These are phyloP conservation scores for Rhodotorula sp. DNA, from an alignment of 1,284 basidiomycete genomes.

Conservation along the genomic window DNA sequence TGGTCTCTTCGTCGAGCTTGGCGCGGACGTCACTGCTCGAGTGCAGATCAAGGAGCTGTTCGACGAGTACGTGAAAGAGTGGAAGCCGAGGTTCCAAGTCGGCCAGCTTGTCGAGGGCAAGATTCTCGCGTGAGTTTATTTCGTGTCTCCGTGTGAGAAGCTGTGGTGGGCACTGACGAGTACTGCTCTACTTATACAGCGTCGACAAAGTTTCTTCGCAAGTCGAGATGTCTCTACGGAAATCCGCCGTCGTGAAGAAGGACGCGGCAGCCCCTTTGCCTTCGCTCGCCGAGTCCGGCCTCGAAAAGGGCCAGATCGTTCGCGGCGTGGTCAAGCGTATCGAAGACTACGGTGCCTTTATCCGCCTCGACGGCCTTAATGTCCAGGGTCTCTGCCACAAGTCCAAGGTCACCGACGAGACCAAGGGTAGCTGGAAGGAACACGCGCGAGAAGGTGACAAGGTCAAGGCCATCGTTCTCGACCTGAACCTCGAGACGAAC, in stretches of 20 bases:
- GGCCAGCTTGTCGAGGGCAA: constrained; percentile 86
- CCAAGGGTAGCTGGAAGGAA: constrained; percentile 64
- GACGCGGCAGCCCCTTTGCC: constrained; percentile 72
- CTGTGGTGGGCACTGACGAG: not conserved
- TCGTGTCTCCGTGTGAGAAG: no score
- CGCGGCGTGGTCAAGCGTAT: constrained; percentile 54
- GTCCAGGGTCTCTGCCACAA: constrained; percentile 92
- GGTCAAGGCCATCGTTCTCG: constrained; percentile 75
- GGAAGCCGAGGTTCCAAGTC: constrained; percentile 76
- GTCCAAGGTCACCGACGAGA: constrained; percentile 83
- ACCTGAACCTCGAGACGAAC: constrained; percentile 69
- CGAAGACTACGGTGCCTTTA: constrained; percentile 87
- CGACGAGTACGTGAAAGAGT: constrained; percentile 85
- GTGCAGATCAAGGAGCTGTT: constrained; percentile 72
- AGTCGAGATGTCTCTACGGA: constrained; percentile 72
- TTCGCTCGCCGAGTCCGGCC: constrained; percentile 49
- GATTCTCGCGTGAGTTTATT: constrained; percentile 64
- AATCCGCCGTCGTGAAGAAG: constrained; percentile 50
- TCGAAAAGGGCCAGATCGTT: constrained; percentile 50
- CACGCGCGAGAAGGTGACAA: constrained; percentile 83
- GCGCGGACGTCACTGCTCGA: constrained; percentile 77
- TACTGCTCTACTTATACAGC: constrained; percentile 51
- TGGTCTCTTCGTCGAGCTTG: constrained; percentile 88
- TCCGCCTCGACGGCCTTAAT: constrained; percentile 78
- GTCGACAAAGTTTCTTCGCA: constrained; percentile 68